Evolutionary conservation across 202 grass and related monocot genomes (phyloP).

Genomic region (Sporobolus alterniflorus): DNA sequence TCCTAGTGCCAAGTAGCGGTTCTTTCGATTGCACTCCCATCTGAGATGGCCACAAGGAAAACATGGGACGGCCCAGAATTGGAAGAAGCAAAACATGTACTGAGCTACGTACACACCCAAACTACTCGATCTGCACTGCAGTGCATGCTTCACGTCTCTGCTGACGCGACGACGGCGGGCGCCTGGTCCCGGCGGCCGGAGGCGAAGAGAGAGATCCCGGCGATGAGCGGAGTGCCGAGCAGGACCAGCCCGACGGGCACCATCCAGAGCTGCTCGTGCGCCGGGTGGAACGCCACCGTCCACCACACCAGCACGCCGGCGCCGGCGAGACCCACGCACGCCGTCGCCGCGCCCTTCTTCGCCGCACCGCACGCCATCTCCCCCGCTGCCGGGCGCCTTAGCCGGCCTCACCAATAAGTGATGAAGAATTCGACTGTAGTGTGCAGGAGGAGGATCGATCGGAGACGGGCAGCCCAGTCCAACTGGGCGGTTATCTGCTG

Average conservation of each 20-base stretch:
- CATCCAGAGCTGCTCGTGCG: slow-evolving; percentile 81
- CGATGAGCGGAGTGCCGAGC: slow-evolving; percentile 76
- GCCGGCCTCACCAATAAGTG: slow-evolving; percentile 16
- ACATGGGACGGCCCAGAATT: neutral
- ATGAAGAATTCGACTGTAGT: too few relatives aligned
- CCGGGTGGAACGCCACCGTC: slow-evolving; percentile 73
- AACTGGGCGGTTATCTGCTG: slow-evolving; percentile 79
- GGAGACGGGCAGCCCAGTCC: neutral
- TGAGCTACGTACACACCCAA: too few relatives aligned
- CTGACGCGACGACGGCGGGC: slow-evolving; percentile 13
- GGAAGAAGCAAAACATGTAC: neutral
- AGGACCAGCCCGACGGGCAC: slow-evolving; percentile 87
- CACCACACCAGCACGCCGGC: slow-evolving; percentile 78
- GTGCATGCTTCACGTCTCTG: slow-evolving; percentile 8
- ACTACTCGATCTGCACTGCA: too few relatives aligned
- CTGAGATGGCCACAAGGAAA: neutral
- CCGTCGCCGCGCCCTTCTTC: slow-evolving; percentile 40
- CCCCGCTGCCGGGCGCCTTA: neutral
- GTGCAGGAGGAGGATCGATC: neutral
- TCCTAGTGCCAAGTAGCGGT: neutral
- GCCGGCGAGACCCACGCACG: slow-evolving; percentile 45
- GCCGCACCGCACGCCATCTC: neutral
- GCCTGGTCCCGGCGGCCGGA: slow-evolving; percentile 25
- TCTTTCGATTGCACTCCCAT: neutral
- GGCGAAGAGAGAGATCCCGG: slow-evolving; percentile 73